phyloP scores from a whole-genome alignment of 768 basidiomycete species.

The Pleurotus sapidus region DNA sequence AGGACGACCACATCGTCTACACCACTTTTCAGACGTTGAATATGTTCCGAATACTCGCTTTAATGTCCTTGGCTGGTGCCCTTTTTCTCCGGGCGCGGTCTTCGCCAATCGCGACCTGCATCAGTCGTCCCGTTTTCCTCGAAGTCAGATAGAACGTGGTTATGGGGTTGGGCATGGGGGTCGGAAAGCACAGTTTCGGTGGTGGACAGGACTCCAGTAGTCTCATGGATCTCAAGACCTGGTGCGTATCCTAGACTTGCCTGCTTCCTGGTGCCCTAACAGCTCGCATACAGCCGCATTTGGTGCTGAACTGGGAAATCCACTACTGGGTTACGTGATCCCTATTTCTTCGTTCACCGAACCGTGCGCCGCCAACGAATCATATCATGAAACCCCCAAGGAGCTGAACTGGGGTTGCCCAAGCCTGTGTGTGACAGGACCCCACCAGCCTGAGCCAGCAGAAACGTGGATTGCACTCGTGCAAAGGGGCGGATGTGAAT shows the following conservation, averaged over 20 bases:
- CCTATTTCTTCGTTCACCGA: conserved; percentile 63
- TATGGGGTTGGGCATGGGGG: conserved; percentile 69
- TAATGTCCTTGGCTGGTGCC: conserved; percentile 1
- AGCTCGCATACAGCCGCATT: conserved; percentile 55
- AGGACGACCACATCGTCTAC: not conserved
- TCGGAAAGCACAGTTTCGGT: conserved; percentile 70
- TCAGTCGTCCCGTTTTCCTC: conserved; percentile 25
- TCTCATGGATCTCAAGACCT: conserved; percentile 69
- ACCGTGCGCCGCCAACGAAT: conserved; percentile 40
- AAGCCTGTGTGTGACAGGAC: conserved; percentile 55
- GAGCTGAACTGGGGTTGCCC: conserved; percentile 63
- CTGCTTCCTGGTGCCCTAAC: not conserved
- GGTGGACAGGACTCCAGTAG: conserved; percentile 69
- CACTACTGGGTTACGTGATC: conserved; percentile 69
- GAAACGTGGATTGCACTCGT: conserved; percentile 91
- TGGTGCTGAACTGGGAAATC: conserved; percentile 67
- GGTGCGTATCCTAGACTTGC: conserved; percentile 26
- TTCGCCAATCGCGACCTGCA: conserved; percentile 25
- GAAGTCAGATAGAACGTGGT: conserved; percentile 53
- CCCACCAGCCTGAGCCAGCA: conserved; percentile 50
- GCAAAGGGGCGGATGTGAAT: conserved; percentile 86
- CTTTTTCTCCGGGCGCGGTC: conserved; percentile 13
- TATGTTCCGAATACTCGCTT: conserved; percentile 8
- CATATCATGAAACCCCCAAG: conserved; percentile 13
- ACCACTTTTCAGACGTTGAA: not conserved